Percentiles rank a stretch among this genome's conserved stretches.
Conservation (phyloP, 1,284 basidiomycete genomes). For the Naganishia albida region DNA sequence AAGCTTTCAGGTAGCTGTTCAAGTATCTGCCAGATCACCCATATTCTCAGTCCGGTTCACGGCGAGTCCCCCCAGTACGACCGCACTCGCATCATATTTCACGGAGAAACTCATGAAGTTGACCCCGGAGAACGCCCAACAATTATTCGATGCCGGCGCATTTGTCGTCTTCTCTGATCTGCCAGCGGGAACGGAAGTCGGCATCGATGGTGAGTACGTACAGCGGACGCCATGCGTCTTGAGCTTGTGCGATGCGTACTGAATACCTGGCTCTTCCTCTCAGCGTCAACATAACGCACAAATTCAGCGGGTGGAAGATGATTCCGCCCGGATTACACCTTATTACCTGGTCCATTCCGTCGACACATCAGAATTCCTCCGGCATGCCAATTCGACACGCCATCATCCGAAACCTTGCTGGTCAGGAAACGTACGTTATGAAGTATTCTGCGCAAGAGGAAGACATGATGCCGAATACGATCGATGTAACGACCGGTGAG, state of each 20-base stretch:
- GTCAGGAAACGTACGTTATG: slow-evolving; percentile 42
- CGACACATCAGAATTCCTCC: slow-evolving; percentile 33
- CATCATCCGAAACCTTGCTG: slow-evolving; percentile 37
- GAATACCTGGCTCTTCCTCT: background rate
- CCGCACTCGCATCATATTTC: too few relatives aligned
- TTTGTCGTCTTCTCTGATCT: slow-evolving; percentile 49
- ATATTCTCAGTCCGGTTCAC: too few relatives aligned
- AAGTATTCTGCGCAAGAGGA: slow-evolving; percentile 40
- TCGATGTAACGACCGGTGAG: slow-evolving; percentile 31
- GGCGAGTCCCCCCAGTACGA: too few relatives aligned
- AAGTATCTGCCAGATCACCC: too few relatives aligned
- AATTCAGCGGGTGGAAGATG: slow-evolving; percentile 48
- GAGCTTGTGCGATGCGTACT: background rate
- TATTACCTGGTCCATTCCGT: slow-evolving; percentile 42
- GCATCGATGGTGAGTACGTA: slow-evolving; percentile 50
- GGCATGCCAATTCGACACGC: slow-evolving; percentile 43
- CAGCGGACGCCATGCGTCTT: slow-evolving; percentile 27
- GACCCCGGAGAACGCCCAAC: slow-evolving; percentile 46
- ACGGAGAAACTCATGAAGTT: slow-evolving; percentile 37
- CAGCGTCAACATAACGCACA: slow-evolving; percentile 14
- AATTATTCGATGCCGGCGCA: slow-evolving; percentile 51
- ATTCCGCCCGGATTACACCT: slow-evolving; percentile 52
- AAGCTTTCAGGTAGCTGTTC: too few relatives aligned
- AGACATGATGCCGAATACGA: slow-evolving; percentile 28
- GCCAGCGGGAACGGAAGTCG: slow-evolving; percentile 47